phyloP scores from a whole-genome alignment of 352 stramenopile species.

The Phytophthora sojae region DNA sequence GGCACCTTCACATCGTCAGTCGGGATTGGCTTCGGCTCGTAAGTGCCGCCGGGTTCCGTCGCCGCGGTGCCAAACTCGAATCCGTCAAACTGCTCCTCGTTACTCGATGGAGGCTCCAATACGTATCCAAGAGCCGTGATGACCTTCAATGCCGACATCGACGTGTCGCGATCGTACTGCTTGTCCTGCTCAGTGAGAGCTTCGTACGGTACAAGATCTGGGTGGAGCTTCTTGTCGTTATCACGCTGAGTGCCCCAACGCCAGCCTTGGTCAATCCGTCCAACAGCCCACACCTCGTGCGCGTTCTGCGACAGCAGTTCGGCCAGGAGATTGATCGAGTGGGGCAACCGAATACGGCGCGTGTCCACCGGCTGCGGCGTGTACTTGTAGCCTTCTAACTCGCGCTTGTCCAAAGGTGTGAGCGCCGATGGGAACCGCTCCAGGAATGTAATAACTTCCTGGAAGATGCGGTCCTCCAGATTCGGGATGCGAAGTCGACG shows the following conservation, averaged over 20 bases:
- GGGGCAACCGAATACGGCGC: slow-evolving; percentile 64
- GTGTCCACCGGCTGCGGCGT: slow-evolving; percentile 71
- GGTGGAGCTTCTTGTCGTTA: slow-evolving; percentile 75
- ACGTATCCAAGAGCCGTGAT: slow-evolving; percentile 81
- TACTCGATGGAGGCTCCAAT: slow-evolving; percentile 53
- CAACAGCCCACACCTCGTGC: slow-evolving; percentile 84
- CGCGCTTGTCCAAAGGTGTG: slow-evolving; percentile 76
- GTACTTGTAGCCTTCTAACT: slow-evolving; percentile 86
- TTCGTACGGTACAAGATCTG: slow-evolving; percentile 79
- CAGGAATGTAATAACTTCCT: slow-evolving; percentile 79
- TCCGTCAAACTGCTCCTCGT: slow-evolving; percentile 54
- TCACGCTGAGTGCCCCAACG: slow-evolving; percentile 67
- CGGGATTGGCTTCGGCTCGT: slow-evolving; percentile 66
- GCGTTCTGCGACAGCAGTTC: slow-evolving; percentile 81
- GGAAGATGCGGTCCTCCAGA: slow-evolving; percentile 72
- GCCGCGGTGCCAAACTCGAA: slow-evolving; percentile 66
- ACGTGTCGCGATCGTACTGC: slow-evolving; percentile 85
- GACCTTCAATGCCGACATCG: slow-evolving; percentile 79
- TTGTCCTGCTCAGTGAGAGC: slow-evolving; percentile 78
- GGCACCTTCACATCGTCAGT: slow-evolving; percentile 72
- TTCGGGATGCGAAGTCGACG: slow-evolving; percentile 62
- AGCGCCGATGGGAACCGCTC: slow-evolving; percentile 78
- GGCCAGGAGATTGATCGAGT: slow-evolving; percentile 65
- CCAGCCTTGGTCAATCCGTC: slow-evolving; percentile 75
- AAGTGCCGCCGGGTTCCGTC: slow-evolving; percentile 59